Conservation (phyloP, 805 yeast genomes). For the Lipomyces sp. region DNA sequence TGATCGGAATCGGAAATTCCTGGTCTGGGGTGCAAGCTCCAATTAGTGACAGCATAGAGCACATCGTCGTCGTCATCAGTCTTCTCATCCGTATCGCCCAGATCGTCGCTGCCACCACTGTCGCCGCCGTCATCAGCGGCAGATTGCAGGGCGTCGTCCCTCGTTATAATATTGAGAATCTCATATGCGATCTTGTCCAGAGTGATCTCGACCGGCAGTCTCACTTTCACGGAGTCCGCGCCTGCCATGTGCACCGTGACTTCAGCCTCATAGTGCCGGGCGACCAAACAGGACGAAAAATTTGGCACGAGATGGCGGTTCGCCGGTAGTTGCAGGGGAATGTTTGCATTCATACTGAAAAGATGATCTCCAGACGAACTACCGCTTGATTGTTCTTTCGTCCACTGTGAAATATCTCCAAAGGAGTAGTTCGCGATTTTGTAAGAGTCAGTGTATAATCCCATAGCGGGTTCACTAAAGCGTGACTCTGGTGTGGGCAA, state of each 20-base stretch:
- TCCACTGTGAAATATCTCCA: slow-evolving; percentile 2
- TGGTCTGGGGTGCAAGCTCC: too few species aligned
- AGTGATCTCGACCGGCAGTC: slow-evolving; percentile 19
- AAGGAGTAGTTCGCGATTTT: slow-evolving; percentile 5
- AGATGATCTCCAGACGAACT: background rate
- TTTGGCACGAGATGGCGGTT: slow-evolving; percentile 14
- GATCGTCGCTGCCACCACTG: background rate
- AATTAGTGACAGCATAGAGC: background rate
- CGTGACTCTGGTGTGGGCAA: slow-evolving; percentile 19
- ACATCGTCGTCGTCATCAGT: slow-evolving; percentile 8
- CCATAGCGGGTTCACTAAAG: slow-evolving; percentile 12
- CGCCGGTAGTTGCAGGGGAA: slow-evolving; percentile 11
- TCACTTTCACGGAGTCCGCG: slow-evolving; percentile 1
- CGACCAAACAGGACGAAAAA: slow-evolving; percentile 21
- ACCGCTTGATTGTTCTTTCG: slow-evolving; percentile 2
- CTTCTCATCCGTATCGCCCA: background rate
- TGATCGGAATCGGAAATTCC: too few species aligned
- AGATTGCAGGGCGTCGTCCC: background rate
- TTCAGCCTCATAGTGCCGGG: slow-evolving; percentile 23
- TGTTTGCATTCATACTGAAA: slow-evolving; percentile 4
- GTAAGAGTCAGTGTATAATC: slow-evolving; percentile 10
- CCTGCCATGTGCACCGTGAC: slow-evolving; percentile 13
- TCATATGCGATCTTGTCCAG: slow-evolving; percentile 13
- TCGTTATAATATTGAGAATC: background rate
- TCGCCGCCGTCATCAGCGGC: background rate